Evolutionary conservation across 1,284 basidiomycete genomes (phyloP).

Genomic region (Microbotryum lychnidis-dioicae): DNA sequence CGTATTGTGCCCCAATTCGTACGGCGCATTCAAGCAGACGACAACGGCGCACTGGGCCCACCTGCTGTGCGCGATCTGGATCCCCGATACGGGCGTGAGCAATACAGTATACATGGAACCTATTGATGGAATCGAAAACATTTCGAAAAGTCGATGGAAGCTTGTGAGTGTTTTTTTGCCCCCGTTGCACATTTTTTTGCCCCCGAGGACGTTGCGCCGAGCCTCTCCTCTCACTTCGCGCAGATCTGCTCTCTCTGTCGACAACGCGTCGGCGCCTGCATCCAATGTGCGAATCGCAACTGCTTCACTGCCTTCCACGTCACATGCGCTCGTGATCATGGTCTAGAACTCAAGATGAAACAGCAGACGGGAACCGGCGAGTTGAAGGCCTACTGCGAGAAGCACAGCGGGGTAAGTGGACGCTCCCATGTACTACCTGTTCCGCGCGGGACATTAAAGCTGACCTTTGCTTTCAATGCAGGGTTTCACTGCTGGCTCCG

Average conservation of each 20-base stretch:
- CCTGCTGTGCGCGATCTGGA: slow-evolving; percentile 93
- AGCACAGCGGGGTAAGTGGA: slow-evolving; percentile 69
- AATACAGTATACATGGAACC: slow-evolving; percentile 99
- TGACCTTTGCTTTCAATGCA: too few species aligned
- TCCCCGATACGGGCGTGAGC: slow-evolving; percentile 86
- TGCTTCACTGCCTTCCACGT: slow-evolving; percentile 94
- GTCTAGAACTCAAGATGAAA: slow-evolving; percentile 51
- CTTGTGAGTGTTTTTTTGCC: slow-evolving; percentile 54
- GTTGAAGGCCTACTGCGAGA: slow-evolving; percentile 74
- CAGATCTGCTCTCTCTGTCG: slow-evolving; percentile 82
- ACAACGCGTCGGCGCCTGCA: slow-evolving; percentile 77
- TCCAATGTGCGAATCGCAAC: slow-evolving; percentile 85
- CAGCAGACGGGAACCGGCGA: slow-evolving; percentile 33
- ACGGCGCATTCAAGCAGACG: slow-evolving; percentile 98
- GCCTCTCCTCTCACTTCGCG: slow-evolving; percentile 33
- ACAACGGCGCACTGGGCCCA: slow-evolving; percentile 90
- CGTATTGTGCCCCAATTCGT: slow-evolving; percentile 89
- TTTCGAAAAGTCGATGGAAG: slow-evolving; percentile 89
- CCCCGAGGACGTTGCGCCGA: neutral
- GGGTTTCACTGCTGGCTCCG: neutral
- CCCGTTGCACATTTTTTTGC: neutral
- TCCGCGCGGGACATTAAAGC: neutral
- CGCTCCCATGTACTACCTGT: neutral
- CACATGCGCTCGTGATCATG: slow-evolving; percentile 83
- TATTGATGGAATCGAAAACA: slow-evolving; percentile 78